Evolutionary conservation across 345 rosid genomes (phyloP), one percentile per base, ranked within the genome.

Genomic region (Aethionema arabicum): DNA sequence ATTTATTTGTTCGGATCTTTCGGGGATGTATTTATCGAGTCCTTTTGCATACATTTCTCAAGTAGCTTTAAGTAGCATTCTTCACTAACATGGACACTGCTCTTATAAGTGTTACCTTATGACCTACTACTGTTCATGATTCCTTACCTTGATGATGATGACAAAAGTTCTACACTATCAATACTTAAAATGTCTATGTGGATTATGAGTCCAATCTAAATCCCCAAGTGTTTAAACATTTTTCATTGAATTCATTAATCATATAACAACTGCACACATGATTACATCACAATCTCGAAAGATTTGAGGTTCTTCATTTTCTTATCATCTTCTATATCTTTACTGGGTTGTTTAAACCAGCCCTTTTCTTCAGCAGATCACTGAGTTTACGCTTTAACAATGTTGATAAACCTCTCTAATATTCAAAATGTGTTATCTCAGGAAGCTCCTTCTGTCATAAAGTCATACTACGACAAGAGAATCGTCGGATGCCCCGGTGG

Each of bases 401-500:
- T 13, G 3, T 38, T 9, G 10, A 1, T 39, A 39, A 62, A 6
- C 40, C 40, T 30, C 16, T 11, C 52, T 7, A 12, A 36, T 67
- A 63, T 32, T 43, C 38, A 11, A 21, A 54, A 35, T 55, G 62
- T 6, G 39, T 39, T 62, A 42, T 38, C 32, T 53, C 58, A 90
- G 95, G 95, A 83, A 73, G 76, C 79, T 43, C 95, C 97, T 7
- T 90, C 90, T 32, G 80, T 90, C 16, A 44, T 90, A 40, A 71
- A 80, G 79, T 85, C 97, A 8, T 79, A 79, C 77, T 83, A 78
- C 52, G 86, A 83, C 80, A 82, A 74, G 82, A 85, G 97, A 85
- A 82, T 83, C 65, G 87, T 87, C 60, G 95, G 97, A 62, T 90
- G 91, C 73, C 92, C 90, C 8, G 95, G 95, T 41, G 97, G 82